Conservation (phyloP, 1,284 basidiomycete species). For the Naganishia liquefaciens region DNA sequence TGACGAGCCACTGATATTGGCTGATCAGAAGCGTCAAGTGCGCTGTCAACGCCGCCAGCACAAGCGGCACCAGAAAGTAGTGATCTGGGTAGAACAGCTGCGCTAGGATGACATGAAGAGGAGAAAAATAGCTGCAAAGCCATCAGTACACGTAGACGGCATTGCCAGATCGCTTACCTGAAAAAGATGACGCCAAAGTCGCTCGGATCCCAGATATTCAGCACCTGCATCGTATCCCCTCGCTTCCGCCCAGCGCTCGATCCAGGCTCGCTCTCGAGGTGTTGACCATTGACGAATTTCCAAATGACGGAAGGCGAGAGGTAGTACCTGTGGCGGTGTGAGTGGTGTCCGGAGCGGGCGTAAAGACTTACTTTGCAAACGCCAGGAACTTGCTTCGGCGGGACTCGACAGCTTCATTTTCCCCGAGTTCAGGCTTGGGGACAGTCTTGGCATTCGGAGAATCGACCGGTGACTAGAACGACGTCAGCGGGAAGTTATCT, state of each 20-base stretch:
- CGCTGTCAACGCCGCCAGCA: constrained; percentile 27
- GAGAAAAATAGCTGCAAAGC: constrained; percentile 30
- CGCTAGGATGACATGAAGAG: constrained; percentile 27
- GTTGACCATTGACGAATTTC: constrained; percentile 20
- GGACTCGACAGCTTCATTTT: constrained; percentile 1
- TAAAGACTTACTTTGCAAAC: not conserved
- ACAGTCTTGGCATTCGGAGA: constrained; percentile 30
- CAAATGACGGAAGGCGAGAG: constrained; percentile 11
- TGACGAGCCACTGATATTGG: constrained; percentile 45
- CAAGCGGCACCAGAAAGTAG: constrained; percentile 24
- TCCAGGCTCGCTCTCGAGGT: not conserved
- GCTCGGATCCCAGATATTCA: constrained; percentile 53
- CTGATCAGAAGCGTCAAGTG: constrained; percentile 35
- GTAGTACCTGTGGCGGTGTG: constrained; percentile 8
- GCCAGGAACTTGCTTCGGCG: constrained; percentile 7
- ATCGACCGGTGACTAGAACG: constrained; percentile 26
- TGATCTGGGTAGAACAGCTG: constrained; percentile 27
- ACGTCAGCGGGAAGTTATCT: not conserved
- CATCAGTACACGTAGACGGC: not conserved
- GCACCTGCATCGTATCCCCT: constrained; percentile 45
- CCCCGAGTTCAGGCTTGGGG: constrained; percentile 17
- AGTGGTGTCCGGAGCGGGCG: not conserved
- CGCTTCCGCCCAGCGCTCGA: constrained; percentile 6
- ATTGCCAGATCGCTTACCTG: constrained; percentile 40
- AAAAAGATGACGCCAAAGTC: constrained; percentile 53